Percentiles rank a stretch among this genome's conserved stretches.
phyloP scores from a whole-genome alignment of 2,329 filamentous ascomycete genomes.

The Harringtonia aguacate region DNA sequence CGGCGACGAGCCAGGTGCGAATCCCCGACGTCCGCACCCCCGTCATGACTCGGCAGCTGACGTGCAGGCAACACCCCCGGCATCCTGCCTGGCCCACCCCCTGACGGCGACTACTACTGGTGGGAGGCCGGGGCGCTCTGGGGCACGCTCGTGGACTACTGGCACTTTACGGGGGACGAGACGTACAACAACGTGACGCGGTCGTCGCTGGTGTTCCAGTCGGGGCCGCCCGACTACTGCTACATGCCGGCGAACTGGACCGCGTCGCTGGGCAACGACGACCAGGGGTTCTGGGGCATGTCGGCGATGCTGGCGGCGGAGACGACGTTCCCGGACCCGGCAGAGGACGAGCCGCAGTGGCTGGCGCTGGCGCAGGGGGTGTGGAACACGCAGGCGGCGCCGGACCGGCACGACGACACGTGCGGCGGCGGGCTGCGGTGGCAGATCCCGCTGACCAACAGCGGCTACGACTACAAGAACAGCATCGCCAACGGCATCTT shows the following conservation, averaged over 20 bases:
- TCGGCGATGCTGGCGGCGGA: slow-evolving; percentile 62
- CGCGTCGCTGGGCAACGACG: slow-evolving; percentile 55
- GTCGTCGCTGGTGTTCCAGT: slow-evolving; percentile 62
- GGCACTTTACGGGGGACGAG: slow-evolving; percentile 42
- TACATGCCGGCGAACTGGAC: slow-evolving; percentile 71
- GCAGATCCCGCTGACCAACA: slow-evolving; percentile 79
- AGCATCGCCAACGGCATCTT: slow-evolving; percentile 39
- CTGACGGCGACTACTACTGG: slow-evolving; percentile 53
- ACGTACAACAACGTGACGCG: slow-evolving; percentile 60
- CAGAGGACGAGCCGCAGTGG: slow-evolving; percentile 49
- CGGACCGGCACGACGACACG: slow-evolving; percentile 51
- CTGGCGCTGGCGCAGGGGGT: slow-evolving; percentile 65
- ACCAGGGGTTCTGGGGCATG: slow-evolving; percentile 66
- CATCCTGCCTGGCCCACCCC: slow-evolving; percentile 45
- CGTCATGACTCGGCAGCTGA: background rate
- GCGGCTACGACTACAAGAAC: slow-evolving; percentile 63
- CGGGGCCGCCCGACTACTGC: slow-evolving; percentile 55
- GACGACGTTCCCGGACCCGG: slow-evolving; percentile 53
- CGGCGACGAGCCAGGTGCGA: slow-evolving; percentile 26
- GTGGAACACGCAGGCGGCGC: slow-evolving; percentile 63
- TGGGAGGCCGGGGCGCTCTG: slow-evolving; percentile 72
- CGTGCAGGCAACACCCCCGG: slow-evolving; percentile 45
- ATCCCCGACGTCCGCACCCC: background rate
- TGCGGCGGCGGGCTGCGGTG: slow-evolving; percentile 69
- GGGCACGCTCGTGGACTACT: slow-evolving; percentile 67